Base-by-base conservation (phyloP, 78 protist species). In the Cavenderia fasciculata region DNA sequence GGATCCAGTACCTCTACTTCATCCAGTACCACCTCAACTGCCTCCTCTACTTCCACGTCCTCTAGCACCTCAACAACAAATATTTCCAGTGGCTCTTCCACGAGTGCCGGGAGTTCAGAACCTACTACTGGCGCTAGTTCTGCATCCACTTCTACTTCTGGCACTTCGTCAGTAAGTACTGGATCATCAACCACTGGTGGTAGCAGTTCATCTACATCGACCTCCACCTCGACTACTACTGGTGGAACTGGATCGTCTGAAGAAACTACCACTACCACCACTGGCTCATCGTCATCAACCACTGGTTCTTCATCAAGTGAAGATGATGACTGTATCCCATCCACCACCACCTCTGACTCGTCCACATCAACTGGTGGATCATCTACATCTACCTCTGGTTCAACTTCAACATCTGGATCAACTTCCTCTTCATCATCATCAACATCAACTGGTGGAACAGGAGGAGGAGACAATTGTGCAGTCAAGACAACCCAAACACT, bases 131-230 rank as follows among this genome's bases (percentile, higher is more conserved):
- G 71, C 59, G 25, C 44, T 47, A 33, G 49, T 70, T 33, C 54
- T 73, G 21, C 63, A 38, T 43, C 82, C 31, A 16, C 34, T 23
- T 12, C 74, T 66, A 4, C 52, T 71, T 71, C 77, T 46, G 51
- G 11, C 23, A 46, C 51, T 46, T 11, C 51, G 11, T 46, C 51
- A 46, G 51, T 46, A 46, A 65, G 52, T 6, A 40, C 73, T 65
- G 49, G 52, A n/a, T 43, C 36, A 61, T 31, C 29, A 61, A 61
- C 69, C 69, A 61, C 69, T 31, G 40, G 44, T 61, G 4, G 43
- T 61, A 14, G 43, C 5, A 31, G 14, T 12, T 14, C 69, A 31
- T 31, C 49, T 34, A 18, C 31, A n/a, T 11, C 69, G 4, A 2
- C 69, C 14, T 14, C 49, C 43, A 61, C 38, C 14, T 8, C 27